Evolutionary conservation across 2,329 filamentous ascomycete species (phyloP), one percentile per base, ranked within the genome.

Genomic region (Sarocladium brachiariae): DNA sequence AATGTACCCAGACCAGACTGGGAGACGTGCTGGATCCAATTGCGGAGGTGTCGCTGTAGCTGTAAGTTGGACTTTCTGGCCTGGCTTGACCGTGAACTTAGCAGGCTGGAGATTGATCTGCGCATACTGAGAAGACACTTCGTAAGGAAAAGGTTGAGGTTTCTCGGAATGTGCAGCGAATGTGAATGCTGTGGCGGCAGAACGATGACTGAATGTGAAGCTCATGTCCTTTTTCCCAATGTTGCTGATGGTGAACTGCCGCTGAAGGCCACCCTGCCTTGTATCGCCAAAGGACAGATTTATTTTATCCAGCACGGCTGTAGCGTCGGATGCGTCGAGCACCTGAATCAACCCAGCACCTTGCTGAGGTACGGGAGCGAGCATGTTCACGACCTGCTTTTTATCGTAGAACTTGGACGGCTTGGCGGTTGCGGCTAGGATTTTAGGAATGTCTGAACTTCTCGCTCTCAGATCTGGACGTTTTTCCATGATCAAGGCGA

Each of bases 301-400:
- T 81, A 60, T 84, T 84, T 65, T 84, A 83, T 3, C 75, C 16
- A 84, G 66, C 9, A 78, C 58, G 2, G 74, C 74, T 2, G 70
- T 77, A 14, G 75, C 67, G 55, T 76, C 72, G 7, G 80, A 77
- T 3, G 80, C 78, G 51, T 82, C 76, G 54, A 76, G 75, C 4
- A 78, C 80, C 56, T 82, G 77, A 43, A 85, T 65, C 10, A 84
- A 65, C 31, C 81, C 82, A 21, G 65, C 75, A 10, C 82, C 82
- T 57, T 83, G 78, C 59, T 85, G 81, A 2, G 75, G 63, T 13
- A 81, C 75, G 0, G 81, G 78, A 0, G 78, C 76, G 0, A 78
- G 65, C 30, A 68, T 60, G 2, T 63, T 53, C 21, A 59, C 65
- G 5, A 70, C 66, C 2, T 54, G 55, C 1, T 51, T 57, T 6